These are phyloP conservation scores for Wickerhamiella azymoides DNA, from an alignment of 805 yeast genomes.

Conservation along the genomic window DNA sequence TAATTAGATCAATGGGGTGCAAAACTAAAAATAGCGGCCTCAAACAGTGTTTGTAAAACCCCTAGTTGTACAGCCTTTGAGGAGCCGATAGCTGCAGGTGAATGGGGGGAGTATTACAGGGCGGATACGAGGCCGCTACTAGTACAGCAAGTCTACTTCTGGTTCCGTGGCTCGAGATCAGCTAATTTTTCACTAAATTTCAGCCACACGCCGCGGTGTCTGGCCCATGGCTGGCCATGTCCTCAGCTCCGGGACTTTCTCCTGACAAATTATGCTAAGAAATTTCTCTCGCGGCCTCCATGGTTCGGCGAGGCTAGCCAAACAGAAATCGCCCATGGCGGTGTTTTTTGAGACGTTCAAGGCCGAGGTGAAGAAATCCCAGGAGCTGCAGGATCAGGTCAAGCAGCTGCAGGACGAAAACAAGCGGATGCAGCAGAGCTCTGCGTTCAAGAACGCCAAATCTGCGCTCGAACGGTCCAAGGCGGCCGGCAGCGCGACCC, in stretches of 20 bases:
- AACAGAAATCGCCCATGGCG: constrained; percentile 47
- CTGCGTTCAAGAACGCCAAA: constrained; percentile 81
- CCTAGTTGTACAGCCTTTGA: too few species aligned
- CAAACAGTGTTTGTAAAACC: too few species aligned
- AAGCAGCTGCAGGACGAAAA: constrained; percentile 94
- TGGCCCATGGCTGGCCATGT: too few species aligned
- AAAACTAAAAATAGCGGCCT: too few species aligned
- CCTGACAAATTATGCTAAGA: constrained; percentile 1
- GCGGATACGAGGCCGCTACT: too few species aligned
- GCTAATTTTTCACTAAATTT: too few species aligned
- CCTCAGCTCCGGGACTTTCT: not conserved
- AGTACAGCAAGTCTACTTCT: too few species aligned
- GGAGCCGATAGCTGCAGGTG: too few species aligned
- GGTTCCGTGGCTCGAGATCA: too few species aligned
- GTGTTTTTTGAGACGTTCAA: constrained; percentile 88
- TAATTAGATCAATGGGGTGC: too few species aligned
- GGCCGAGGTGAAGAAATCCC: constrained; percentile 78
- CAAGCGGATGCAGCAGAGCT: constrained; percentile 85
- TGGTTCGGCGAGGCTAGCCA: not conserved
- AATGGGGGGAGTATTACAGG: too few species aligned
- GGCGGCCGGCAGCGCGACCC: constrained; percentile 49
- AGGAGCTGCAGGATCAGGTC: constrained; percentile 80
- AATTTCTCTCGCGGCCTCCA: constrained; percentile 7
- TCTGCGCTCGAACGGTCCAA: constrained; percentile 86
- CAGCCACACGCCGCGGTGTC: too few species aligned